Evolutionary conservation across 768 basidiomycete genomes (phyloP), one percentile per base, ranked within the genome.

Genomic region (Lactarius evosmus): DNA sequence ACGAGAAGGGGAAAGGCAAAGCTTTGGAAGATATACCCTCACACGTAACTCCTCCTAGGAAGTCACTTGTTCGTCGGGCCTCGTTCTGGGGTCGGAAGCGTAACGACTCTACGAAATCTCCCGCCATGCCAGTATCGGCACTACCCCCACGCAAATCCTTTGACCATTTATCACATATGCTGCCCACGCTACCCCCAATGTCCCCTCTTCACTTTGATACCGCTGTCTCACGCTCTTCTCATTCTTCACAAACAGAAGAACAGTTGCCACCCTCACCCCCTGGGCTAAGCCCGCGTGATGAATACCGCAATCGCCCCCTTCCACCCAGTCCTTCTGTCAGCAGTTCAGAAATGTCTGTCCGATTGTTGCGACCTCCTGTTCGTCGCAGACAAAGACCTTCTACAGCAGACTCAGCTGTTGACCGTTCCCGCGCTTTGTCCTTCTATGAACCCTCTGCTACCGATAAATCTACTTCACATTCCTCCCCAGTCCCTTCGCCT

Each of bases 1-100:
- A 80, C 29, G 59, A 71, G 12, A 85, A 85, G 68, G 78, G 76
- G 29, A 73, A 76, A 55, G 73, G 68, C 14, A 83, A 82, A 62
- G 77, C 74, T 57, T 78, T 79, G 51, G 72, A 73, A 22, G 75
- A 74, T 44, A 68, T 65, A 22, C 65, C 72, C 66, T 44, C 68
- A 32, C 65, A 67, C 32, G 60, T 67, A 16, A 67, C 66, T 17
- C 65, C 69, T 30, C 68, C 69, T 38, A 58, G 63, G 30, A 67
- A 58, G 41, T 34, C 56, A n/a, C 60, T 70, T 25, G 40, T 49
- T 41, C 58, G 63, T 40, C 66, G 61, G 16, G 51, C 69, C 33
- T 70, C 69, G 1, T 70, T 70, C 49, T 70, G 69, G 69, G 60
- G 51, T 34, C 64, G 71, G 29, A 72, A 66, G 44, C 62, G 69